Base-by-base conservation (phyloP, 2,329 filamentous ascomycete genomes). In the Diaporthe sp. region DNA sequence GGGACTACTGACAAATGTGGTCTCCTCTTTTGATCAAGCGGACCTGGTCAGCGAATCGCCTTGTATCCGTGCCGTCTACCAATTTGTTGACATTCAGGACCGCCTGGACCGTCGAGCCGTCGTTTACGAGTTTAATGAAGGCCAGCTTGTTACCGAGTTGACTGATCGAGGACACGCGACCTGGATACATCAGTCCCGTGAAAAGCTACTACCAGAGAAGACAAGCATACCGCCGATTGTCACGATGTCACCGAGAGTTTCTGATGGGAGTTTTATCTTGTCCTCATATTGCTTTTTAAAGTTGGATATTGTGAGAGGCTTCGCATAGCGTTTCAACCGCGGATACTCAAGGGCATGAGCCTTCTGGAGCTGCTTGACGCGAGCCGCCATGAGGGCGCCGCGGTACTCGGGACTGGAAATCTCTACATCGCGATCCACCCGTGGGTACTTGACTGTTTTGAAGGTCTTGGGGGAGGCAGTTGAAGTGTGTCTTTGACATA, bases 61-160 rank as follows among this genome's bases (percentile, higher is more conserved):
- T 80, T 35, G 79, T 76, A 47, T 82, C 82, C 55, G 85, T 78
- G 38, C 83, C 81, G 64, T 83, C 71, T 1, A 54, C 38, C 79
- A 87, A 77, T 76, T 87, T 89, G 75, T 87, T 87, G 78, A 92
- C 87, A 83, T 94, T 94, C 82, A 94, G 89, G 86, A 97, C 91
- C 76, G 92, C 89, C 84, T 99, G 97, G 45, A 97, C 83, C 77
- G 89, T 90, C 78, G 91, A 85, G 74, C 92, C 93, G 81, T 95
- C 91, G 82, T 95, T 92, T 78, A 92, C 87, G 67, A 98, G 85
- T 83, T 97, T 94, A 78, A 98, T 83, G 83, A 99, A 99, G 77
- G 95, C 87, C 78, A 99, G 91, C 84, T 94, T 95, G 78, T 91
- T 92, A 78, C 96, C 92, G 72, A 91, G 89, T 64, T 90, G 87